A percentile compares a stretch with the other conserved stretches of the same genome.
Conservation (phyloP, 768 basidiomycete genomes). For the Suillus hirtellus region DNA sequence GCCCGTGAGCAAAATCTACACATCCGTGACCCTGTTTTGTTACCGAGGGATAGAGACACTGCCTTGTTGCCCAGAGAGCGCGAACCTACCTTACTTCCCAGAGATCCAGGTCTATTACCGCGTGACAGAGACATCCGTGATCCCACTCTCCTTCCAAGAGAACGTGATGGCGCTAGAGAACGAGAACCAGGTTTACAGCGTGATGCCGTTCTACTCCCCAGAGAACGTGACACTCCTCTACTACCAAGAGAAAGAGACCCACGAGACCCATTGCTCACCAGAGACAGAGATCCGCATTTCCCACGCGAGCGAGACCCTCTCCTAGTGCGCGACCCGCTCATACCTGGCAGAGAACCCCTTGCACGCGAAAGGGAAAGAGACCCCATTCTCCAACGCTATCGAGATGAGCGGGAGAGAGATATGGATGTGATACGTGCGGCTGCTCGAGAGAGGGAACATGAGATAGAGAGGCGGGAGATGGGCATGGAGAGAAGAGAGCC, state of each 20-base stretch:
- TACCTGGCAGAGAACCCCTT: not conserved
- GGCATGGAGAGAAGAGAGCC: slow-evolving; percentile 2
- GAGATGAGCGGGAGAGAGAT: slow-evolving; percentile 8
- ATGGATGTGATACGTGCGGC: slow-evolving; percentile 1
- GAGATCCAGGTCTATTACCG: not conserved
- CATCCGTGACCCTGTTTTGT: not conserved
- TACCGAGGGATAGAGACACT: not conserved
- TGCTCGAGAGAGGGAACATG: slow-evolving; percentile 2
- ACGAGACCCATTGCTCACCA: not conserved
- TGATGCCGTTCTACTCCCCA: not conserved
- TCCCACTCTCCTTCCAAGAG: not conserved
- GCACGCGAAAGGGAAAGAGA: slow-evolving; percentile 4
- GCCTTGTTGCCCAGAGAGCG: not conserved
- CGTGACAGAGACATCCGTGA: slow-evolving; percentile 8
- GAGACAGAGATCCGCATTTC: slow-evolving; percentile 7
- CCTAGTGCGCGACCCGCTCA: not conserved
- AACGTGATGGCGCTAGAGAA: slow-evolving; percentile 4
- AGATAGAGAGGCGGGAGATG: not conserved
- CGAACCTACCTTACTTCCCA: not conserved
- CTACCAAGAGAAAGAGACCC: slow-evolving; percentile 3
- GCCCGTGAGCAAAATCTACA: slow-evolving; percentile 1
- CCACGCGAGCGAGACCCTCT: slow-evolving; percentile 1
- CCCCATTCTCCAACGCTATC: not conserved
- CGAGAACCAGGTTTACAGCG: slow-evolving; percentile 5
- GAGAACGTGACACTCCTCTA: not conserved